Percentiles rank a stretch among this genome's conserved stretches.
phyloP scores from a whole-genome alignment of 305 asterid genomes.

The Fraxinus latifolia region DNA sequence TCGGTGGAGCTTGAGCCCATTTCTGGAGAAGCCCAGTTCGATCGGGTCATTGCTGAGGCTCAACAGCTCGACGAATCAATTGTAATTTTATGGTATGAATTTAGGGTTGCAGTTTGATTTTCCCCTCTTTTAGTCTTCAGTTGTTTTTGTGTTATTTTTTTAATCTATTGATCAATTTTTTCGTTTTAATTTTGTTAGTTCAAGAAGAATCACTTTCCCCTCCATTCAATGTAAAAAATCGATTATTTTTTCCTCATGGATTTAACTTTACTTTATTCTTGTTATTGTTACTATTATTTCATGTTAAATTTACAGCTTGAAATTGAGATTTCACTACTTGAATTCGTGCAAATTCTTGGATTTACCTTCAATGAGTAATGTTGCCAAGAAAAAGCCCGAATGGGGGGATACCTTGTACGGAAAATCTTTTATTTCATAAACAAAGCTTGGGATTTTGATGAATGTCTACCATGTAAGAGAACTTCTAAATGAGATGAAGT shows the following conservation, averaged over 20 bases:
- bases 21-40: constrained; percentile 64
- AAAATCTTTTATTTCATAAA: neutral
- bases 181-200: neutral
- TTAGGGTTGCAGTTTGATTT: neutral
- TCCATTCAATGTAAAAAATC: neutral
- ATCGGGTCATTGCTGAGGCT: constrained; percentile 65
- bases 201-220: neutral
- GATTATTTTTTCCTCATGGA: neutral
- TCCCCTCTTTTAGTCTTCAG: neutral
- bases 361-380: neutral
- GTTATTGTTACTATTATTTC: neutral
- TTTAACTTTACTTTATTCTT: neutral
- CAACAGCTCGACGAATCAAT: constrained; percentile 60
- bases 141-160: constrained; percentile 10
- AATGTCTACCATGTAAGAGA: neutral
- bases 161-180: neutral
- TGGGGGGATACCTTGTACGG: neutral
- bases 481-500: neutral
- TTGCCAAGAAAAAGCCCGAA: neutral
- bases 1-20: constrained; percentile 54
- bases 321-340: neutral
- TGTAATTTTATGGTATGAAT: constrained; percentile 59
- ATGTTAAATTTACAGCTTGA: neutral
- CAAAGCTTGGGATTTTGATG: neutral
- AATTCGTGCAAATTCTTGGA: neutral